Percentiles rank a stretch among this genome's conserved stretches.
Conservation (phyloP, 164 flowering plant genomes). For the Houttuynia cordata region DNA sequence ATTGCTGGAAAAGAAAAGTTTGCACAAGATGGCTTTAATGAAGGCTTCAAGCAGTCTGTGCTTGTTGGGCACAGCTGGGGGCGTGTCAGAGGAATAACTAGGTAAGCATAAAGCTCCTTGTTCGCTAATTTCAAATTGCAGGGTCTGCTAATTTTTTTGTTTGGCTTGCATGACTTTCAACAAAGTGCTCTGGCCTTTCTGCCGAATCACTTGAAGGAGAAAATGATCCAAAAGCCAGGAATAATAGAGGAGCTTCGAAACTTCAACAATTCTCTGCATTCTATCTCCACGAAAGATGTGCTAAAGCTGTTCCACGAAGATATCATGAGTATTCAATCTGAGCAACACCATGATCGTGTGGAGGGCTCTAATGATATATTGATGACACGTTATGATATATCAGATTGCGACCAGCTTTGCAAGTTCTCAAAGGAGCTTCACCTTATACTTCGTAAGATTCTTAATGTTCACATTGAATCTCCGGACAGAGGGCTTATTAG, state of each 20-base stretch:
- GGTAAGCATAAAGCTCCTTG: slow-evolving; percentile 25
- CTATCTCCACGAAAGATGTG: slow-evolving; percentile 45
- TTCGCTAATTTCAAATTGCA: background rate
- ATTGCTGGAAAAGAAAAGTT: slow-evolving; percentile 68
- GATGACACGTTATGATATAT: slow-evolving; percentile 10
- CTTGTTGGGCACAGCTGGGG: slow-evolving; percentile 63
- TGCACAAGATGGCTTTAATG: slow-evolving; percentile 78
- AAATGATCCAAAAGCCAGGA: slow-evolving; percentile 32
- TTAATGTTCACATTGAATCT: slow-evolving; percentile 21
- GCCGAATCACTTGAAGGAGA: slow-evolving; percentile 46
- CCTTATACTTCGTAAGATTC: slow-evolving; percentile 29
- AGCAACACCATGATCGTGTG: slow-evolving; percentile 9
- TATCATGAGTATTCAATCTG: slow-evolving; percentile 14
- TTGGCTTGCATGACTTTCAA: background rate
- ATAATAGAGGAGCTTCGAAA: slow-evolving; percentile 27
- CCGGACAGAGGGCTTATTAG: slow-evolving; percentile 1
- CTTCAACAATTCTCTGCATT: slow-evolving; percentile 40
- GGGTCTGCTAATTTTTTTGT: slow-evolving; percentile 1
- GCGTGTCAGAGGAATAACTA: slow-evolving; percentile 63
- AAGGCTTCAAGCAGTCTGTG: slow-evolving; percentile 69
- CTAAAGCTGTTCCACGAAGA: slow-evolving; percentile 39
- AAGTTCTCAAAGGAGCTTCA: slow-evolving; percentile 27
- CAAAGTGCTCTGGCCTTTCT: slow-evolving; percentile 53
- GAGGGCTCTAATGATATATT: slow-evolving; percentile 4
- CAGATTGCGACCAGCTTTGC: slow-evolving; percentile 22